phyloP scores from a whole-genome alignment of 495 filamentous ascomycete species.

The Penicillium nucicola region DNA sequence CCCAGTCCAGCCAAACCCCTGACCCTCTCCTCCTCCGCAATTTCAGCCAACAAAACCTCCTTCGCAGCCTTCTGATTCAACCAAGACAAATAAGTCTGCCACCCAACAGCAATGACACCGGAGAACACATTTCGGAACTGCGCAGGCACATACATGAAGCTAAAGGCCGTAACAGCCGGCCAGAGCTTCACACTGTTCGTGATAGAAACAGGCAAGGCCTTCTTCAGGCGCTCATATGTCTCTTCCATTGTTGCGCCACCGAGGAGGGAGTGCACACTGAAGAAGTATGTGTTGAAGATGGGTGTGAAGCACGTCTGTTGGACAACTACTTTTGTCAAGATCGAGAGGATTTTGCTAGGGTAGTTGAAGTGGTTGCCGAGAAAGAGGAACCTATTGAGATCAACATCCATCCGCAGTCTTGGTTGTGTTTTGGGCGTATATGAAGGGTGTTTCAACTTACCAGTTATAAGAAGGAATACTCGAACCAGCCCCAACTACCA shows the following conservation, averaged over 20 bases:
- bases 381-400: conserved; percentile 66
- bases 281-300: conserved; percentile 89
- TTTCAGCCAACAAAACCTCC: conserved; percentile 41
- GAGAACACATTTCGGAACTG: conserved; percentile 79
- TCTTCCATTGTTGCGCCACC: conserved; percentile 56
- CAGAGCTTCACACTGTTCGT: conserved; percentile 83
- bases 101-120: conserved; percentile 74
- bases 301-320: conserved; percentile 85
- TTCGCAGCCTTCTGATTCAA: conserved; percentile 72
- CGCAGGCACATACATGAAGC: conserved; percentile 75
- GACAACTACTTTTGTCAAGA: conserved; percentile 71
- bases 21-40: conserved; percentile 16
- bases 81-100: conserved; percentile 87
- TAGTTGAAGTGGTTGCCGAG: conserved; percentile 81
- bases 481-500: conserved; percentile 67
- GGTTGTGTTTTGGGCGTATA: too few species aligned
- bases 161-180: conserved; percentile 86
- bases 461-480: conserved; percentile 80
- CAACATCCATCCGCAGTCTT: neutral
- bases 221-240: conserved; percentile 64
- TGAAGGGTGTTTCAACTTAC: too few species aligned
- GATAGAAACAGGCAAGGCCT: conserved; percentile 73
- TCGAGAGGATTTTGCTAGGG: conserved; percentile 62
- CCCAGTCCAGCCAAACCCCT: conserved; percentile 2
- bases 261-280: conserved; percentile 72